Percentiles rank a stretch among this genome's conserved stretches.
These are phyloP conservation scores for Brettanomyces naardenensis DNA, from an alignment of 805 yeast genomes.

Conservation along the genomic window DNA sequence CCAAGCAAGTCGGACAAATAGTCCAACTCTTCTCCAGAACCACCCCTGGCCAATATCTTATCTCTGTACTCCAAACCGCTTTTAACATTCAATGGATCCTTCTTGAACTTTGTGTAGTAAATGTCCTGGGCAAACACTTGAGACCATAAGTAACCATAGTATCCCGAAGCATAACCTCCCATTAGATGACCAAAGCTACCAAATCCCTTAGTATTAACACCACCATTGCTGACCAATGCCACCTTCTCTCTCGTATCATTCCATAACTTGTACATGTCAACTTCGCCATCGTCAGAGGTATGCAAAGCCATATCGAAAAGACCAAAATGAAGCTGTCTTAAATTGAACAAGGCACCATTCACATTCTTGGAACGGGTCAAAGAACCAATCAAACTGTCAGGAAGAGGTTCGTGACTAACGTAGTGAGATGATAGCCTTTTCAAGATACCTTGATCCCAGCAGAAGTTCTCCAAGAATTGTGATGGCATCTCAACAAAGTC, in stretches of 20 bases:
- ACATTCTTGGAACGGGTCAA: conserved; percentile 64
- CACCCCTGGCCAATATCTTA: conserved; percentile 62
- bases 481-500: conserved; percentile 92
- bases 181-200: conserved; percentile 75
- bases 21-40: conserved; percentile 61
- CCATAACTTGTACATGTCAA: conserved; percentile 55
- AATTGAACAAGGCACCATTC: conserved; percentile 61
- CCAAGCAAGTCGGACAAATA: conserved; percentile 61
- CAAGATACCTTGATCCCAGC: conserved; percentile 65
- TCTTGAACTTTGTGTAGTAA: conserved; percentile 59
- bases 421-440: conserved; percentile 59
- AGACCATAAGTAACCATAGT: conserved; percentile 83
- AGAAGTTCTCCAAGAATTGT: conserved; percentile 83
- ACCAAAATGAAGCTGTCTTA: conserved; percentile 76
- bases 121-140: conserved; percentile 82
- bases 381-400: conserved; percentile 48
- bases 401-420: conserved; percentile 43
- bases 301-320: conserved; percentile 71
- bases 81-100: conserved; percentile 55
- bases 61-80: conserved; percentile 66
- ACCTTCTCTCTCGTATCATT: conserved; percentile 57
- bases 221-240: conserved; percentile 49
- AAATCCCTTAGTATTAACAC: conserved; percentile 52
- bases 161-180: conserved; percentile 82
- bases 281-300: conserved; percentile 34